A percentile compares a stretch with the other conserved stretches of the same genome.
phyloP scores from a whole-genome alignment of 768 basidiomycete genomes.

The Lactarius hengduanensis region DNA sequence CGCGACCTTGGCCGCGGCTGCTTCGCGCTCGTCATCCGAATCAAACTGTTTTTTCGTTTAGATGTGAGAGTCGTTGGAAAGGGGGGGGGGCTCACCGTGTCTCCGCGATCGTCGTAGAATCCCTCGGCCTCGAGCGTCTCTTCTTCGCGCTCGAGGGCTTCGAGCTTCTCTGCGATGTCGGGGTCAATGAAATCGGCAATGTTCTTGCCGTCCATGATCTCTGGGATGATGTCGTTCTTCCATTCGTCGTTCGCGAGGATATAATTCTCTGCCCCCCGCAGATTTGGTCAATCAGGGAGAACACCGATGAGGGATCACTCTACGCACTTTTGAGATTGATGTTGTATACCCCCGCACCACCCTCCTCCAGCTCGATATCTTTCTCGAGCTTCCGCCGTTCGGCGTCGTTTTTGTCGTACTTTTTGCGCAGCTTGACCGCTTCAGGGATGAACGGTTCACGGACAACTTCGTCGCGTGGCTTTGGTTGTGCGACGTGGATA shows the following conservation, averaged over 20 bases:
- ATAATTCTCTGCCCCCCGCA: slow-evolving; percentile 69
- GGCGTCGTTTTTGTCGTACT: slow-evolving; percentile 86
- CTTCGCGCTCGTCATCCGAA: slow-evolving; percentile 75
- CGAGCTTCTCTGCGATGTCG: slow-evolving; percentile 94
- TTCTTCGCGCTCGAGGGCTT: slow-evolving; percentile 95
- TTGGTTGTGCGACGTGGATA: slow-evolving; percentile 93
- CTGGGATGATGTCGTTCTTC: slow-evolving; percentile 98
- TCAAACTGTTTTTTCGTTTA: slow-evolving; percentile 39
- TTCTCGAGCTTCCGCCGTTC: slow-evolving; percentile 68
- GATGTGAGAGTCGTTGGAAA: neutral
- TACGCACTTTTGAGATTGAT: slow-evolving; percentile 84
- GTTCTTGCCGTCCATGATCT: slow-evolving; percentile 98
- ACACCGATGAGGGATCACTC: neutral
- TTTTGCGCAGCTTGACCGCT: slow-evolving; percentile 66
- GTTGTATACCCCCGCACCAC: slow-evolving; percentile 89
- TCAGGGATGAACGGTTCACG: slow-evolving; percentile 91
- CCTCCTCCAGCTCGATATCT: slow-evolving; percentile 83
- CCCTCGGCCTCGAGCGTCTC: slow-evolving; percentile 92
- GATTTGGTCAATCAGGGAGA: neutral
- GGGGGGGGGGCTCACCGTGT: slow-evolving; percentile 56
- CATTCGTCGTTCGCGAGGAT: slow-evolving; percentile 85
- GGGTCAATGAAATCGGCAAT: slow-evolving; percentile 98
- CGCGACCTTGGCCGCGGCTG: slow-evolving; percentile 54
- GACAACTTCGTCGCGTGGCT: slow-evolving; percentile 85
- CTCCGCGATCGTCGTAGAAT: slow-evolving; percentile 89